Conservation (phyloP, 352 stramenopile species). For the Globisporangium sylvaticum region DNA sequence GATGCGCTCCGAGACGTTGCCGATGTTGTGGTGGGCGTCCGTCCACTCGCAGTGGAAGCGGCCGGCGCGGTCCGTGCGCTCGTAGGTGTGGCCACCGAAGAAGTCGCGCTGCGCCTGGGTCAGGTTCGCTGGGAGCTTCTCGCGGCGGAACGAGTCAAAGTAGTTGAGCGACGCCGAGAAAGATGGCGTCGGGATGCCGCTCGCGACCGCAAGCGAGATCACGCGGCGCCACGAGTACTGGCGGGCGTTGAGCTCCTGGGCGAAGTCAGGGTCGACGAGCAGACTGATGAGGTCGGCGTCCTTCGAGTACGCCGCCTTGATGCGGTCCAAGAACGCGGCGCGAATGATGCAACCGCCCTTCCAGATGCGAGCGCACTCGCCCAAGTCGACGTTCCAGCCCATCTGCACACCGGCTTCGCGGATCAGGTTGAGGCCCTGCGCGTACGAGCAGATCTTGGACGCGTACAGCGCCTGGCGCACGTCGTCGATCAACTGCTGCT, state of each 20-base stretch:
- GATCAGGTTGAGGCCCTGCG: conserved; percentile 95
- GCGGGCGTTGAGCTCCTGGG: conserved; percentile 91
- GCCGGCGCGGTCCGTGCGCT: conserved; percentile 93
- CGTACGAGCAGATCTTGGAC: conserved; percentile 99
- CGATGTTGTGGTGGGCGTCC: conserved; percentile 95
- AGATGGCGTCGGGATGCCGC: conserved; percentile 89
- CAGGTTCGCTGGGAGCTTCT: conserved; percentile 94
- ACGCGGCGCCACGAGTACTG: conserved; percentile 96
- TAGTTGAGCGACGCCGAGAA: conserved; percentile 95
- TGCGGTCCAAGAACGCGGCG: conserved; percentile 95
- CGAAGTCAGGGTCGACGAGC: conserved; percentile 97
- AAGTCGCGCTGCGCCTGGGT: conserved; percentile 99
- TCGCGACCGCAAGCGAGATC: conserved; percentile 94
- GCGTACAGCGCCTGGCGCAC: conserved; percentile 96
- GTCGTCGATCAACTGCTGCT: conserved; percentile 95
- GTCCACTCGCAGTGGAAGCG: conserved; percentile 98
- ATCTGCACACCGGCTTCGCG: conserved; percentile 91
- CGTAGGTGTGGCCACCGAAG: conserved; percentile 98
- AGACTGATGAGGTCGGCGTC: conserved; percentile 94
- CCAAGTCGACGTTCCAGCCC: conserved; percentile 96
- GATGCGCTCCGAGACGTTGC: conserved; percentile 91
- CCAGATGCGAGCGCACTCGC: conserved; percentile 98
- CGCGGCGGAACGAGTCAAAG: conserved; percentile 97
- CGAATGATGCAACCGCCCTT: conserved; percentile 99
- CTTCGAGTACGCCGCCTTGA: conserved; percentile 92